These are phyloP conservation scores for Deinandra increscens DNA, from an alignment of 129 eudicot species.

Conservation along the genomic window DNA sequence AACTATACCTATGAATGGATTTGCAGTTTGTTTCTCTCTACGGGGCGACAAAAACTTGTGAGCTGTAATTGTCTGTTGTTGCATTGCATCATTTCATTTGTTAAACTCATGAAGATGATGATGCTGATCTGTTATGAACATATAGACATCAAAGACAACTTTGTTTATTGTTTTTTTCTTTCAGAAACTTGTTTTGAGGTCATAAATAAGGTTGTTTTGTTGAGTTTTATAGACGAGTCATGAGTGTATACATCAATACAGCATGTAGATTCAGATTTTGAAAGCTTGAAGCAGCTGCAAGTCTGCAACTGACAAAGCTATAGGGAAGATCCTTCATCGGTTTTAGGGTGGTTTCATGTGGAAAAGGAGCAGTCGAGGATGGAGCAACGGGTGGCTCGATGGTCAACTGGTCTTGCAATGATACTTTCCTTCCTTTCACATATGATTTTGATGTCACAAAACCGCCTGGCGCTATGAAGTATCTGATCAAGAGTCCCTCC, in stretches of 20 bases:
- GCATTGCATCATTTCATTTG: conserved; percentile 32
- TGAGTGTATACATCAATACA: conserved; percentile 1
- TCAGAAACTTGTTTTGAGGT: background rate
- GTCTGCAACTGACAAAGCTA: conserved; percentile 35
- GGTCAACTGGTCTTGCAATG: conserved; percentile 29
- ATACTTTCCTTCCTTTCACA: conserved; percentile 69
- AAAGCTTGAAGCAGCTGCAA: conserved; percentile 61
- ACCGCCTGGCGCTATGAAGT: conserved; percentile 48
- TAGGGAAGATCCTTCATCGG: conserved; percentile 4
- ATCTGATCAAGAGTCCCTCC: conserved; percentile 59
- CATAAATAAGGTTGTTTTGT: conserved; percentile 19
- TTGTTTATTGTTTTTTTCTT: conserved; percentile 17
- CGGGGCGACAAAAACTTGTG: conserved; percentile 29
- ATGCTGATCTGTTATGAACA: conserved; percentile 13
- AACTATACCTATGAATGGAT: conserved; percentile 12
- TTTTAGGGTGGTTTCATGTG: conserved; percentile 10
- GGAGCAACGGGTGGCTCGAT: conserved; percentile 23
- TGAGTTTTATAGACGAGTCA: conserved; percentile 11
- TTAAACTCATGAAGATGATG: conserved; percentile 24
- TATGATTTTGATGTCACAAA: conserved; percentile 68
- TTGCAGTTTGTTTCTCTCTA: conserved; percentile 24
- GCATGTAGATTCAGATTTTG: conserved; percentile 9
- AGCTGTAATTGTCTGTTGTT: conserved; percentile 32
- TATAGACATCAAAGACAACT: conserved; percentile 21
- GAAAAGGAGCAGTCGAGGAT: conserved; percentile 26